These are phyloP conservation scores for Hericium rajendrae DNA, from an alignment of 768 basidiomycete genomes.

Conservation along the genomic window DNA sequence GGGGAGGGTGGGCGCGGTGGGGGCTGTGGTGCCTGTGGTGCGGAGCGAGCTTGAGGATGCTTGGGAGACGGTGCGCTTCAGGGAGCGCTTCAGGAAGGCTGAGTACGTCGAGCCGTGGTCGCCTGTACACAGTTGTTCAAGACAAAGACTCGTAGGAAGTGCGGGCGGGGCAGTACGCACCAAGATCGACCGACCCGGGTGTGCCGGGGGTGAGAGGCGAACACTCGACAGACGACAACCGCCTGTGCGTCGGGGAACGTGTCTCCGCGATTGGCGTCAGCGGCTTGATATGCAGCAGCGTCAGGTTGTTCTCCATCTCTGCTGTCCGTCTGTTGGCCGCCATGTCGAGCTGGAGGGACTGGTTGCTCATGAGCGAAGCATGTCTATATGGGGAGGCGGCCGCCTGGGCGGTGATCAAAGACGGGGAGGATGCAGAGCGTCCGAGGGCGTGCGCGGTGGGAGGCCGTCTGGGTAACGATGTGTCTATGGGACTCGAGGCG, in stretches of 20 bases:
- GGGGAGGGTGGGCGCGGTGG: slow-evolving; percentile 29
- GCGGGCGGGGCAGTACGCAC: slow-evolving; percentile 21
- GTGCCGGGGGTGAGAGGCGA: slow-evolving; percentile 15
- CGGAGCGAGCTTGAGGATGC: slow-evolving; percentile 30
- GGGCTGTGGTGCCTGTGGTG: slow-evolving; percentile 45
- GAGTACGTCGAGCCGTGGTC: slow-evolving; percentile 25
- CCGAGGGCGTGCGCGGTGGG: slow-evolving; percentile 5
- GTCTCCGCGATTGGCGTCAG: slow-evolving; percentile 64
- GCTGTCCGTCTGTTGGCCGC: slow-evolving; percentile 12
- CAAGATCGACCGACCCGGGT: slow-evolving; percentile 15
- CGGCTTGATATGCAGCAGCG: slow-evolving; percentile 24
- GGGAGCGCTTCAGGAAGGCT: slow-evolving; percentile 51
- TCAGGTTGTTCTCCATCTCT: slow-evolving; percentile 5
- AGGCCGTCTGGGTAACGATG: slow-evolving; percentile 4
- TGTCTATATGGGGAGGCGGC: slow-evolving; percentile 14
- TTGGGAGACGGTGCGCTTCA: slow-evolving; percentile 58
- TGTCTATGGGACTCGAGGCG: neutral
- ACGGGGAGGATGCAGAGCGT: slow-evolving; percentile 9
- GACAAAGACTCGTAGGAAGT: neutral
- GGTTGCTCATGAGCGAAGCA: slow-evolving; percentile 28
- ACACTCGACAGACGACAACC: slow-evolving; percentile 15
- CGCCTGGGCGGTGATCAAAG: slow-evolving; percentile 9
- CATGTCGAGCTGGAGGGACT: slow-evolving; percentile 31
- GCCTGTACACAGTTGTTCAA: neutral
- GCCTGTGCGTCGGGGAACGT: slow-evolving; percentile 37